These are phyloP conservation scores for Zalerion maritima DNA, from an alignment of 495 filamentous ascomycete species.

Conservation along the genomic window DNA sequence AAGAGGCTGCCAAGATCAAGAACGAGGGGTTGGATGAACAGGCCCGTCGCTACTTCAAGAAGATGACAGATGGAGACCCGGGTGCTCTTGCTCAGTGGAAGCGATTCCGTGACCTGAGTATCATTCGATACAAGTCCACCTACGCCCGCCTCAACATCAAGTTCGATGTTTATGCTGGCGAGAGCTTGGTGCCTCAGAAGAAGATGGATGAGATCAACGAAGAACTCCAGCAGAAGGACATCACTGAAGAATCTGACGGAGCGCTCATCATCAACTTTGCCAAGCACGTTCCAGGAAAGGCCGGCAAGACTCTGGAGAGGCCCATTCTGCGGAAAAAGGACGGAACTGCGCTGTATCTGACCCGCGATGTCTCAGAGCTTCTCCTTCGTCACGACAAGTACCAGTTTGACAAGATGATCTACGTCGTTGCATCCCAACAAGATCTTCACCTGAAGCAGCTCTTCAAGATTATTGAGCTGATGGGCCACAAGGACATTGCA, in stretches of 20 bases:
- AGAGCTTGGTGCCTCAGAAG: conserved; percentile 77
- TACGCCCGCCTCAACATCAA: conserved; percentile 79
- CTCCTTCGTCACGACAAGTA: conserved; percentile 45
- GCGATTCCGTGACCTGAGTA: conserved; percentile 80
- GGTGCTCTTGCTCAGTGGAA: conserved; percentile 70
- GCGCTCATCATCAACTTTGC: conserved; percentile 80
- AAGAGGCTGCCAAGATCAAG: conserved; percentile 32
- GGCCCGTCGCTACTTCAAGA: conserved; percentile 70
- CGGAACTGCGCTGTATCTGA: conserved; percentile 49
- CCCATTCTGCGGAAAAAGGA: conserved; percentile 45
- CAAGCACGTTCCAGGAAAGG: conserved; percentile 49
- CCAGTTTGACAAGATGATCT: conserved; percentile 56
- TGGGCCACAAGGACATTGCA: conserved; percentile 44
- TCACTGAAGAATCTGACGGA: conserved; percentile 73
- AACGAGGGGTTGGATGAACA: conserved; percentile 44
- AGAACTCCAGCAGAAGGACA: conserved; percentile 52
- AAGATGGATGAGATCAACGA: conserved; percentile 57
- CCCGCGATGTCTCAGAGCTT: conserved; percentile 50
- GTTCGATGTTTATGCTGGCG: conserved; percentile 88
- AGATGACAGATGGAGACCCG: conserved; percentile 71
- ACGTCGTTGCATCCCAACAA: conserved; percentile 47
- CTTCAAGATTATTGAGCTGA: conserved; percentile 48
- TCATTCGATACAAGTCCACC: conserved; percentile 57
- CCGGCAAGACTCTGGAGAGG: conserved; percentile 40
- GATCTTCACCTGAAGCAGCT: conserved; percentile 48